A percentile compares a stretch with the other conserved stretches of the same genome.
Evolutionary conservation across 805 yeast genomes (phyloP).

Genomic region (Cyberlindnera misumaiensis): DNA sequence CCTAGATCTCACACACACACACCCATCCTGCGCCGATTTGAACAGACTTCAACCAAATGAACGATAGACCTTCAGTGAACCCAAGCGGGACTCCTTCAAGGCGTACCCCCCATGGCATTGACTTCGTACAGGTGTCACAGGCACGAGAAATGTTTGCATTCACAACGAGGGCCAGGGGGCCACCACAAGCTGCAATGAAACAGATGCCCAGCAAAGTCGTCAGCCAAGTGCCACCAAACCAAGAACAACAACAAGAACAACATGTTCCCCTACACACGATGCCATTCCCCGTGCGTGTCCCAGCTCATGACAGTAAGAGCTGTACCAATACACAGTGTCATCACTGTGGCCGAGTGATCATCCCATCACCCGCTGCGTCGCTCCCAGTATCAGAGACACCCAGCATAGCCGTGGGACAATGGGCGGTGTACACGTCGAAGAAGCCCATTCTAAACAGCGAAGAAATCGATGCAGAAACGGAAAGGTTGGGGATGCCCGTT

Average conservation of each 20-base stretch:
- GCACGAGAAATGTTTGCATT: constrained; percentile 58
- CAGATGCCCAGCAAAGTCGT: too few relatives aligned
- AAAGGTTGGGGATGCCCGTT: constrained; percentile 64
- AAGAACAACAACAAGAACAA: too few relatives aligned
- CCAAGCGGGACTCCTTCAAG: not conserved
- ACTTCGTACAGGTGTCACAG: constrained; percentile 46
- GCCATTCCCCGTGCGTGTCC: constrained; percentile 27
- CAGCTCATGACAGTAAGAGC: constrained; percentile 32
- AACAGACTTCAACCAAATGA: not conserved
- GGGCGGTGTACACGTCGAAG: constrained; percentile 70
- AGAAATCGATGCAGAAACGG: constrained; percentile 62
- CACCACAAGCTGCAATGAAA: not conserved
- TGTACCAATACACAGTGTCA: constrained; percentile 42
- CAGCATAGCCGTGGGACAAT: constrained; percentile 59
- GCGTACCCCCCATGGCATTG: constrained; percentile 31
- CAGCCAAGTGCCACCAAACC: too few relatives aligned
- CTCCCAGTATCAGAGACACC: constrained; percentile 61
- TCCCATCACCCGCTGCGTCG: constrained; percentile 69
- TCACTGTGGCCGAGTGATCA: constrained; percentile 65
- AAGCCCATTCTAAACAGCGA: constrained; percentile 69
- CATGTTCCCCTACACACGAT: not conserved
- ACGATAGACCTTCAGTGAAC: constrained; percentile 3
- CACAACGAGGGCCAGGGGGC: constrained; percentile 30
- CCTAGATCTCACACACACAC: too few relatives aligned
- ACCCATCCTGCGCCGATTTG: too few relatives aligned